These are phyloP conservation scores for Stemphylium beticola DNA, from an alignment of 2,329 filamentous ascomycete species.

Conservation along the genomic window DNA sequence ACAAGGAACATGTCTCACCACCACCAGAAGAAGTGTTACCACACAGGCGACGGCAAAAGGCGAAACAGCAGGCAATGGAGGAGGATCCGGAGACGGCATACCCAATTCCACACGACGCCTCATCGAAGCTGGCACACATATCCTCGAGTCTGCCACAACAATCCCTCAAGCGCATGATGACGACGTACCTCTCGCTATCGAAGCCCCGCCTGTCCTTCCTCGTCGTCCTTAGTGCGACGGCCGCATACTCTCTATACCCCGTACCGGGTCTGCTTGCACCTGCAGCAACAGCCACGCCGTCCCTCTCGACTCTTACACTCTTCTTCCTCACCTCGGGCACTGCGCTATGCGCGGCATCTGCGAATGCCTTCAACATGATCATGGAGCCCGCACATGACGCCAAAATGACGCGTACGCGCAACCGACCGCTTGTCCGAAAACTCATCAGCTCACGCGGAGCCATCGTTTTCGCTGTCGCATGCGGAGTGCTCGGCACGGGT, in stretches of 20 bases:
- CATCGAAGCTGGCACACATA: slow-evolving; percentile 63
- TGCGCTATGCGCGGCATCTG: slow-evolving; percentile 84
- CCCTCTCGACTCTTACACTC: slow-evolving; percentile 87
- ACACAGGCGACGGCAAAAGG: slow-evolving; percentile 43
- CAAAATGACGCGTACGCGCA: slow-evolving; percentile 90
- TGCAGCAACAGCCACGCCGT: slow-evolving; percentile 71
- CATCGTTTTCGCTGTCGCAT: slow-evolving; percentile 76
- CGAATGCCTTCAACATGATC: slow-evolving; percentile 96
- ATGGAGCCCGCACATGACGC: slow-evolving; percentile 91
- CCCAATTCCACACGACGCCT: slow-evolving; percentile 63
- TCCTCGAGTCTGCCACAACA: slow-evolving; percentile 63
- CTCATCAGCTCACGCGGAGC: slow-evolving; percentile 76
- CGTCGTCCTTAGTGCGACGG: slow-evolving; percentile 88
- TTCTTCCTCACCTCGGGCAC: slow-evolving; percentile 91
- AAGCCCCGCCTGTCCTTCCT: slow-evolving; percentile 93
- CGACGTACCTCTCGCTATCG: slow-evolving; percentile 87
- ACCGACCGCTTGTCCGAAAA: slow-evolving; percentile 83
- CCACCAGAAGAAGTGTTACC: slow-evolving; percentile 39
- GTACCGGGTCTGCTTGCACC: slow-evolving; percentile 83
- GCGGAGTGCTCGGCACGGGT: slow-evolving; percentile 71
- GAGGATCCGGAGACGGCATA: slow-evolving; percentile 33
- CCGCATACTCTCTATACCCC: slow-evolving; percentile 90
- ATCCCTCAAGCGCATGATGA: slow-evolving; percentile 70
- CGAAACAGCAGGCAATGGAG: slow-evolving; percentile 27
- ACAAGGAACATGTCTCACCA: slow-evolving; percentile 14